These are phyloP conservation scores for Penicillium polonicum DNA, from an alignment of 2,329 filamentous ascomycete genomes.

Conservation along the genomic window DNA sequence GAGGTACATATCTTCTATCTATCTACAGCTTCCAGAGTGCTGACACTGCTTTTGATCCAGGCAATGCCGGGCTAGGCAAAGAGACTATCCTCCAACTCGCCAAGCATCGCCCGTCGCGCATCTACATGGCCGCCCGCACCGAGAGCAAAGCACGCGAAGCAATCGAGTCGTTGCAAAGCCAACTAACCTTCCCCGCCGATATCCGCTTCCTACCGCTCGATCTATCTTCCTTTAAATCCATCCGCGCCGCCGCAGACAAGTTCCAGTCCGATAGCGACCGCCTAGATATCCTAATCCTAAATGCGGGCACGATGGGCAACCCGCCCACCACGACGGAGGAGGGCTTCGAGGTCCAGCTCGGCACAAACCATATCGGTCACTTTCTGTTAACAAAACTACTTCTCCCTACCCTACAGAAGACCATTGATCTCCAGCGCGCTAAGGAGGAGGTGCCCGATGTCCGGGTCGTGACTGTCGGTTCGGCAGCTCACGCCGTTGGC, in stretches of 20 bases:
- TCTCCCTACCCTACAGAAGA: constrained; percentile 42
- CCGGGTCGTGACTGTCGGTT: constrained; percentile 40
- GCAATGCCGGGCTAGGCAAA: constrained; percentile 49
- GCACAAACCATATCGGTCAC: constrained; percentile 50
- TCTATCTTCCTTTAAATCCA: constrained; percentile 51
- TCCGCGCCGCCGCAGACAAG: constrained; percentile 45
- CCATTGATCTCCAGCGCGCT: constrained; percentile 26
- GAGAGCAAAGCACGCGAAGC: constrained; percentile 44
- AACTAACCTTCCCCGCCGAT: constrained; percentile 34
- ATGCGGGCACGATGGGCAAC: constrained; percentile 50
- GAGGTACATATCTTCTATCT: constrained; percentile 37
- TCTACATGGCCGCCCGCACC: constrained; percentile 56
- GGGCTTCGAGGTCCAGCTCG: constrained; percentile 47
- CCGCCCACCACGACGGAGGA: constrained; percentile 39
- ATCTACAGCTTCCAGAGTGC: neutral
- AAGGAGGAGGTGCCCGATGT: constrained; percentile 33
- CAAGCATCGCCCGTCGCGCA: constrained; percentile 52
- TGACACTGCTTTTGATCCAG: constrained; percentile 23
- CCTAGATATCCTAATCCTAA: constrained; percentile 48
- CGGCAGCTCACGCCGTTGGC: constrained; percentile 35
- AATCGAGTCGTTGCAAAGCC: constrained; percentile 44
- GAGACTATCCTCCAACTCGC: constrained; percentile 50
- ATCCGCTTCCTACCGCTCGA: constrained; percentile 51
- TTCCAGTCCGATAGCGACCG: constrained; percentile 44
- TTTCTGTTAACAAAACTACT: constrained; percentile 47